Base-by-base conservation (phyloP, 331 rosid genomes). In the Malus hybrid region DNA sequence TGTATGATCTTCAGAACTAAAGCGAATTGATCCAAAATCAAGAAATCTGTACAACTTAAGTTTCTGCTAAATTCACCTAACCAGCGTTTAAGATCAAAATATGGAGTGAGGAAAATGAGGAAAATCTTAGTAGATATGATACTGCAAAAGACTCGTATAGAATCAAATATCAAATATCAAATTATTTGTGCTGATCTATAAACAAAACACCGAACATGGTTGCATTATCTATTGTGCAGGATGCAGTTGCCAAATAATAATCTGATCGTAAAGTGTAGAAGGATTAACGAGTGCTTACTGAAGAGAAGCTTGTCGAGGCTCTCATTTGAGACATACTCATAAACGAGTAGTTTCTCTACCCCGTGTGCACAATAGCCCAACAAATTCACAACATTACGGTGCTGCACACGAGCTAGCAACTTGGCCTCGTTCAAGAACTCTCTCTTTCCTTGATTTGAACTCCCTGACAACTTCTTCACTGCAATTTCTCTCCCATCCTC, bases 221-320 rank as follows among this genome's bases (percentile, higher is more conserved):
- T 14, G 55, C 63, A 39, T 15, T n/a, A 61, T 63, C 65, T 63
- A 63, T 52, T 53, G 60, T 50, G 20, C 44, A 36, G 34, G 39
- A 33, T 33, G 57, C 63, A 72, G 64, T n/a, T 65, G 29, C n/a
- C 24, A 69, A 71, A 36, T n/a, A 46, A 46, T 46, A 64, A 73
- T 55, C 10, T 20, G 18, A 55, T 53, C 18, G 10, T 46, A 48
- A 56, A 46, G 60, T 42, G 48, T 7, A 34, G 39, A 61, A 53
- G 70, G 72, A 66, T 19, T 20, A 63, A 32, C 29, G 36, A 76
- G n/a, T 16, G 84, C 97, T 92, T 86, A 94, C 99, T 92, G 84
- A 94, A 94, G 22, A 94, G 92, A 90, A 92, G 87, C 79, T 94
- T 92, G 86, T 94, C 99, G 8, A 94, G 89, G 82, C 99, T 94